phyloP scores from a whole-genome alignment of 371 early-diverging fungal species.

The Massospora cicadina region DNA sequence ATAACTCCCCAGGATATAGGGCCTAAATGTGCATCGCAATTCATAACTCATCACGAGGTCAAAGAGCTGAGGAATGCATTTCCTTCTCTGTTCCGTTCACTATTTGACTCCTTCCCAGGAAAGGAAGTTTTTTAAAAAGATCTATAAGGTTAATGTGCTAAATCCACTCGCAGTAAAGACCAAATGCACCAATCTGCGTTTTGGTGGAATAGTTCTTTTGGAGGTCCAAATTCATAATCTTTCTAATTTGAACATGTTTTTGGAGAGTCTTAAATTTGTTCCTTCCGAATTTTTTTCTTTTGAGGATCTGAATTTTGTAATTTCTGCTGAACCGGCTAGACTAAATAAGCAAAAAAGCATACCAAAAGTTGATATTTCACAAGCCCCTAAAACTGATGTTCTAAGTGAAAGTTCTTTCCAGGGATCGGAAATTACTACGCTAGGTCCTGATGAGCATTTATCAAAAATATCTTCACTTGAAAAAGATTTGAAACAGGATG shows the following conservation, averaged over 20 bases:
- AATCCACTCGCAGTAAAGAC: conserved; percentile 94
- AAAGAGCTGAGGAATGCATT: conserved; percentile 87
- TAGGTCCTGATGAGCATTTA: too few species aligned
- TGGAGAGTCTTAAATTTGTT: conserved; percentile 79
- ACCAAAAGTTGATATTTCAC: too few species aligned
- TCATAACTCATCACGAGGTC: conserved; percentile 74
- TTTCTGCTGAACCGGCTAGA: conserved; percentile 12
- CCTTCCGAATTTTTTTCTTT: conserved; percentile 47
- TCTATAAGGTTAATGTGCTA: conserved; percentile 87
- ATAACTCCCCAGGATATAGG: conserved; percentile 19
- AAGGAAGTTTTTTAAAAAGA: conserved; percentile 60
- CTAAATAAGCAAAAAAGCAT: not conserved
- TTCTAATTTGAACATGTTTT: conserved; percentile 53
- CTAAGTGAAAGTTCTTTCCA: too few species aligned
- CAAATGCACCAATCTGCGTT: conserved; percentile 51
- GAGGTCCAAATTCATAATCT: conserved; percentile 90
- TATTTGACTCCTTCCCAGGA: conserved; percentile 46
- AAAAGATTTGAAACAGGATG: too few species aligned
- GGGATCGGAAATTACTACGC: too few species aligned
- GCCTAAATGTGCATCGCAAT: conserved; percentile 40
- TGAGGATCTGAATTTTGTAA: conserved; percentile 39
- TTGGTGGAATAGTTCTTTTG: conserved; percentile 58
- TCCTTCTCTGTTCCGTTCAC: conserved; percentile 72
- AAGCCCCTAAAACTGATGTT: too few species aligned
- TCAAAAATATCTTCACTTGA: too few species aligned